Base-by-base conservation (phyloP, 805 yeast species). In the Zygosaccharomyces siamensis region DNA sequence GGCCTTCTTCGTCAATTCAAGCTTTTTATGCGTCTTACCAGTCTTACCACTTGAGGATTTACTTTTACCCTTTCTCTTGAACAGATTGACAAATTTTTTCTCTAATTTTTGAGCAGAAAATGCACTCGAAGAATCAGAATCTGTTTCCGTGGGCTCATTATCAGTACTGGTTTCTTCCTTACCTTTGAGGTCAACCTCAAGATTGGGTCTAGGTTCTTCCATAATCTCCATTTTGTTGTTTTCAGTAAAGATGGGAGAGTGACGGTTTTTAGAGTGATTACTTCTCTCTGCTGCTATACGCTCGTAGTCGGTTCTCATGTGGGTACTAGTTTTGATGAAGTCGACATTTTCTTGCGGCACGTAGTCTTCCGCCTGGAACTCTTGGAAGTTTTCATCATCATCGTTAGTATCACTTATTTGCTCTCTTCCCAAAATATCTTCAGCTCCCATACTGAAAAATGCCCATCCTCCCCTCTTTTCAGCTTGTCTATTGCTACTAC, bases 191-290 rank as follows among this genome's bases (percentile, higher is more conserved):
- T 33, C 37, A 14, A 14, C 5, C 21, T 33, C 20, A 18, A 7
- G 26, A 3, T 41, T 28, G 2, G 26, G 14, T 16, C 18, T 41
- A 10, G 44, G 24, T 10, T 18, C 32, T 8, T 45, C 42, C 14
- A 39, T 38, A 5, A 43, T 37, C 27, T 30, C 39, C 11, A 33
- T 27, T 23, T 46, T 16, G 20, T 39, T 47, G 30, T 38, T 39
- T 27, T 45, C 48, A 2, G 49, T 37, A n/a, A 55, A 46, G 10
- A 61, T 52, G 28, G 65, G 65, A 14, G 49, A 45, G 46, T 70
- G 73, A 50, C 72, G 64, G 48, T 69, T 68, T 47, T 71, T 63
- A 3, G 72, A 58, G 47, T 69, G 73, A 46, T 68, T 68, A 7
- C 57, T 53, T 45, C 56, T 55, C 18, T 49, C 55, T 23, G 49